Percentiles rank a stretch among this genome's conserved stretches.
phyloP scores from a whole-genome alignment of 768 basidiomycete species.

The Mycena olivaceomarginata region DNA sequence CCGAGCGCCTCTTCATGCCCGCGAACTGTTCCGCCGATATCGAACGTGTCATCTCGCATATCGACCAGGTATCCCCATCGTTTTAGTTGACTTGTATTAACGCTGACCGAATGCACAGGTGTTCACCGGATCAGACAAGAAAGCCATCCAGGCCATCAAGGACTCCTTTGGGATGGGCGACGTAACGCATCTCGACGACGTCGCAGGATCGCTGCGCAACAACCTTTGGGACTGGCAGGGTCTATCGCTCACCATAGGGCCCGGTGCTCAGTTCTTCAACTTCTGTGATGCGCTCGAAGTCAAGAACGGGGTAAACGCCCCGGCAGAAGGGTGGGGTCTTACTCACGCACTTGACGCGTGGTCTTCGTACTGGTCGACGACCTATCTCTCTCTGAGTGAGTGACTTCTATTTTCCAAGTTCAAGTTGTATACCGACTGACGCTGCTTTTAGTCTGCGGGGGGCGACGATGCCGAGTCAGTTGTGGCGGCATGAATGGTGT shows the following conservation, averaged over 20 bases:
- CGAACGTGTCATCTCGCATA: constrained; percentile 74
- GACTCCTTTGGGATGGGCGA: constrained; percentile 74
- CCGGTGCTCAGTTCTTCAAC: constrained; percentile 68
- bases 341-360: constrained; percentile 77
- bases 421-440: background rate
- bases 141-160: constrained; percentile 73
- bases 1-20: constrained; percentile 81
- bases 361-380: constrained; percentile 74
- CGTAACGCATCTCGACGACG: constrained; percentile 80
- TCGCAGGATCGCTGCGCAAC: constrained; percentile 75
- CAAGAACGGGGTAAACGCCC: constrained; percentile 71
- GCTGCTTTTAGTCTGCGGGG: constrained; percentile 69
- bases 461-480: constrained; percentile 67
- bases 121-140: constrained; percentile 64
- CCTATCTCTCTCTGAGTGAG: constrained; percentile 69
- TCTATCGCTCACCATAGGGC: constrained; percentile 71
- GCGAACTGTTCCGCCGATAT: constrained; percentile 85
- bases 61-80: constrained; percentile 67
- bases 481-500: too few relatives aligned
- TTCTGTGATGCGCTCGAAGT: constrained; percentile 85
- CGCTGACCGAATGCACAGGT: constrained; percentile 41
- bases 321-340: constrained; percentile 76
- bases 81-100: too few relatives aligned
- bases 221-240: constrained; percentile 83
- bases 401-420: constrained; percentile 24